A percentile compares a stretch with the other conserved stretches of the same genome.
Conservation (phyloP, 78 protist genomes). For the Creolimax fragrantissima region DNA sequence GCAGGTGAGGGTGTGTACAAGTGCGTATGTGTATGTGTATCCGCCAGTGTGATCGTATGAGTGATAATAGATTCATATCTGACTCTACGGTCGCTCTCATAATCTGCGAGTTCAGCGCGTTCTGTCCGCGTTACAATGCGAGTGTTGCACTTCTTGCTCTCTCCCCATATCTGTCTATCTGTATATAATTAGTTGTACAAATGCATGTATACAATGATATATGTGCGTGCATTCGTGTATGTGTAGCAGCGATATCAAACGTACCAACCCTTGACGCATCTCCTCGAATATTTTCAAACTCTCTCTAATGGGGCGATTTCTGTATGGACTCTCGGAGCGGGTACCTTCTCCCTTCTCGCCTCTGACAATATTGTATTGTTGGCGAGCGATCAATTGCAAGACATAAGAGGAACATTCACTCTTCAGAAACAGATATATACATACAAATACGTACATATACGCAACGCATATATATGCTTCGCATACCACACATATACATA, state of each 20-base stretch:
- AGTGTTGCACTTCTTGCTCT: no score
- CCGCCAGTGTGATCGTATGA: no score
- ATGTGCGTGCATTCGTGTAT: not conserved
- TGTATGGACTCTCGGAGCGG: slow-evolving; percentile 61
- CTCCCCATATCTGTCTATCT: not conserved
- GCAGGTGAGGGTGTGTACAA: no score
- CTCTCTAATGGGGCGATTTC: slow-evolving; percentile 89
- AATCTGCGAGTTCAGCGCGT: no score
- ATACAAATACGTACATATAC: not conserved
- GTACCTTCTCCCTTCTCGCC: slow-evolving; percentile 27
- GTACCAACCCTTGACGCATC: slow-evolving; percentile 77
- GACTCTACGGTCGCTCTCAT: no score
- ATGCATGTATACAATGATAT: not conserved
- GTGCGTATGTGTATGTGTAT: no score
- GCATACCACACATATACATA: not conserved
- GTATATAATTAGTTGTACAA: not conserved
- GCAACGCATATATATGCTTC: not conserved
- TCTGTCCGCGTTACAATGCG: no score
- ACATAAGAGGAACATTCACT: no score
- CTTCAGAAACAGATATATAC: not conserved
- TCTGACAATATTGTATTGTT: not conserved
- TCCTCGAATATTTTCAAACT: slow-evolving; percentile 71
- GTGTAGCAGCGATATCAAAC: not conserved
- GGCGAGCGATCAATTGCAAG: not conserved
- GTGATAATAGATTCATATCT: no score